These are phyloP conservation scores for Hortiboletus campestris DNA, from an alignment of 768 basidiomycete genomes.

Conservation along the genomic window DNA sequence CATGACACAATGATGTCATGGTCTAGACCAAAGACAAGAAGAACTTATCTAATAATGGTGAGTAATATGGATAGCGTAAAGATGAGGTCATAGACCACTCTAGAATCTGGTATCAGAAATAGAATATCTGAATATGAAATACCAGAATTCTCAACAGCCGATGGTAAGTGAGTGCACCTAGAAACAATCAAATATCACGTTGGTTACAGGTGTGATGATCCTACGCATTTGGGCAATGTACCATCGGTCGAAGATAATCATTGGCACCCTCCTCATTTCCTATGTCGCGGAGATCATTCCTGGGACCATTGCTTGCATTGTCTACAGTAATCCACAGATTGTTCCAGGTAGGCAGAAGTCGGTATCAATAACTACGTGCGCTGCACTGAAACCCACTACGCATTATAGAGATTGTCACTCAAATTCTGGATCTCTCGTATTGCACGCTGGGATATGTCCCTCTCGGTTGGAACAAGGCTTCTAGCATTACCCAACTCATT, in stretches of 20 bases:
- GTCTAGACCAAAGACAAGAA: no score
- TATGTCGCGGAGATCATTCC: not conserved
- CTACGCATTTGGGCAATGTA: constrained; percentile 14
- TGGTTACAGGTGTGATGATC: not conserved
- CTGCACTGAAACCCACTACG: not conserved
- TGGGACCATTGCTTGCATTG: not conserved
- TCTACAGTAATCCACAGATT: not conserved
- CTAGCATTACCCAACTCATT: not conserved
- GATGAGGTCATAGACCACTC: no score
- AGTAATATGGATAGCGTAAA: no score
- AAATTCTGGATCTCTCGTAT: not conserved
- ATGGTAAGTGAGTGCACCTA: not conserved
- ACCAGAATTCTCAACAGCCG: no score
- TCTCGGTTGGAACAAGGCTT: not conserved
- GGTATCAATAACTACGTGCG: not conserved
- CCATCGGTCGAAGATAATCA: constrained; percentile 6
- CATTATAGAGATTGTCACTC: not conserved
- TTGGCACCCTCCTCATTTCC: not conserved
- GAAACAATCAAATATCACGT: not conserved
- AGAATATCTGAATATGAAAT: no score
- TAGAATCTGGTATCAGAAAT: no score
- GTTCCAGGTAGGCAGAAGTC: not conserved
- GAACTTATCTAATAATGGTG: no score
- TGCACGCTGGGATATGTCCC: not conserved
- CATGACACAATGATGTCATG: no score